phyloP scores from a whole-genome alignment of 305 asterid species.

The Fraxinus ornus region DNA sequence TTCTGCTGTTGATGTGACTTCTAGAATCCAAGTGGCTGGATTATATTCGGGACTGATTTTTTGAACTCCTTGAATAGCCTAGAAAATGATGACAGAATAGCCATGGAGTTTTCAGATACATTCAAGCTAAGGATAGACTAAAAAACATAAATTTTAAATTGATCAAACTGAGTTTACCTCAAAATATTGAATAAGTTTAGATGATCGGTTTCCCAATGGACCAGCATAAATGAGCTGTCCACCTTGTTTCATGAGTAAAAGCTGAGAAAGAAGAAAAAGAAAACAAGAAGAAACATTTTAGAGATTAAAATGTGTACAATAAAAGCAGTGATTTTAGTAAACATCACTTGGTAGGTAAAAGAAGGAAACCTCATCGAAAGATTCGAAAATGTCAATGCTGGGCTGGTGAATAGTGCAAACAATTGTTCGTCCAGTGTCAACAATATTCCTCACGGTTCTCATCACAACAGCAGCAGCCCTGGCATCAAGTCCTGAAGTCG shows the following conservation, averaged over 20 bases:
- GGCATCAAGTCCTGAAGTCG: slow-evolving; percentile 83
- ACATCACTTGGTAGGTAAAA: not conserved
- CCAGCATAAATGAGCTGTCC: slow-evolving; percentile 80
- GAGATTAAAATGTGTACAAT: not conserved
- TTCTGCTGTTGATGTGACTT: slow-evolving; percentile 63
- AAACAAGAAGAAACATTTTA: not conserved
- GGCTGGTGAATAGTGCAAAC: slow-evolving; percentile 91
- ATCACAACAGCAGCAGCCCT: slow-evolving; percentile 81
- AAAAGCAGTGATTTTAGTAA: not conserved
- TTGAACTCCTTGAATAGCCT: slow-evolving; percentile 62
- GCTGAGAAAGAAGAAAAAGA: slow-evolving; percentile 37
- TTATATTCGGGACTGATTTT: slow-evolving; percentile 57
- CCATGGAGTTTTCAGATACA: not conserved
- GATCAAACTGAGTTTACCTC: slow-evolving; percentile 42
- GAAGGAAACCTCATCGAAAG: slow-evolving; percentile 66
- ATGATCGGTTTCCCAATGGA: slow-evolving; percentile 60
- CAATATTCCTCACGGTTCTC: slow-evolving; percentile 87
- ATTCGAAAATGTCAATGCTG: slow-evolving; percentile 74
- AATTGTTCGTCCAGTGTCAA: slow-evolving; percentile 73
- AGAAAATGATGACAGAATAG: slow-evolving; percentile 11
- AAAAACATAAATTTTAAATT: slow-evolving; percentile 5
- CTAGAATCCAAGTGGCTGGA: slow-evolving; percentile 85
- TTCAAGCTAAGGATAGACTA: slow-evolving; percentile 9
- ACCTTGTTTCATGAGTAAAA: slow-evolving; percentile 70
- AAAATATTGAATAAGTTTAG: slow-evolving; percentile 54